Base-by-base conservation (phyloP, 306 rosid species). In the Cucumis sativus region DNA sequence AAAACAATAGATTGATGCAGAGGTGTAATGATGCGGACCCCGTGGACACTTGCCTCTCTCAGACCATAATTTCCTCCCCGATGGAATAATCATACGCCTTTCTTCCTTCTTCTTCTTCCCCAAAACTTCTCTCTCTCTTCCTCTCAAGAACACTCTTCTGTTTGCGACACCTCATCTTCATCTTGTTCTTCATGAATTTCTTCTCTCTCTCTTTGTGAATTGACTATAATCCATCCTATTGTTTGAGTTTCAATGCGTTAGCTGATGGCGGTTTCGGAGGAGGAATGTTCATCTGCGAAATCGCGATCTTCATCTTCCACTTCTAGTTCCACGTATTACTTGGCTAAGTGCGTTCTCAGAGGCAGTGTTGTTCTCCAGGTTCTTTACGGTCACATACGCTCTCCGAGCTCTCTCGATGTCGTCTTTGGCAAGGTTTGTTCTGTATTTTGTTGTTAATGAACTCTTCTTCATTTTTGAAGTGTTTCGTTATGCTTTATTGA, bases 351-450 rank as follows among this genome's bases (percentile, higher is more conserved):
- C 83, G 89, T 94, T 39, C 89, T 94, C 84, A 80, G 87, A 82
- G 95, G 93, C 17, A 89, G 93, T 79, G 92, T 84, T n/a, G 87
- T 94, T 60, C 98, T 94, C 52, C 98, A 92, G 69, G 91, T 92
- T 20, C 89, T 94, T 15, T 79, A 90, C 74, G 96, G 88, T 73
- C 91, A 81, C 76, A 83, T 94, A 75, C 98, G 97, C 81, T 91
- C 88, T 39, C 90, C 95, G 14, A 76, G 82, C 70, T 88, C 91
- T 4, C 85, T 80, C 75, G 98, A 92, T 88, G 85, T 94, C 81
- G 89, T 92, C 47, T 94, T 94, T 20, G 97, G 89, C 84, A 88
- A 93, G 96, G 96, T 92, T 73, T 5, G 51, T 41, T 43, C 11
- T 9, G 49, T 43, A 9, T 43, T 9, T 43, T 43, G 49, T 11